Evolutionary conservation across 257 asterid genomes (phyloP).

Genomic region (Capsicum baccatum): DNA sequence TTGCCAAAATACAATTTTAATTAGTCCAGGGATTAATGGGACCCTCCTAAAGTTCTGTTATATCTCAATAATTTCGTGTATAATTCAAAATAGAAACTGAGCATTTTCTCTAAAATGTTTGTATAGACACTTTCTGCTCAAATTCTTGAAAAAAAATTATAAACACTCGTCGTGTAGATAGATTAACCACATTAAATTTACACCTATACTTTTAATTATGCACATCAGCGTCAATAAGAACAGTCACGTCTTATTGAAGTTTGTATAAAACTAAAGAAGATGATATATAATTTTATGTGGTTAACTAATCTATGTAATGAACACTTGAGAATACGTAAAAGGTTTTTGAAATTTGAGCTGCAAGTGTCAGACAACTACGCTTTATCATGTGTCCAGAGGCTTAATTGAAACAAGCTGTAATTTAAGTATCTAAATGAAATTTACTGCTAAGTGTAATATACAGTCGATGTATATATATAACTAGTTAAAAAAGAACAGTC

Average conservation of each 20-base stretch:
- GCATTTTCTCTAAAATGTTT: neutral
- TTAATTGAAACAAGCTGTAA: accelerated
- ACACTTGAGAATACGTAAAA: neutral
- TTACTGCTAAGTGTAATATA: too few relatives aligned
- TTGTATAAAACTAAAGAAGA: neutral
- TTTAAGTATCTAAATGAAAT: neutral
- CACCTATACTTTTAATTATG: neutral
- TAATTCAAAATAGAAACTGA: too few relatives aligned
- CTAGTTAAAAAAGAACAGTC: too few relatives aligned
- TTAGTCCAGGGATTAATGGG: too few relatives aligned
- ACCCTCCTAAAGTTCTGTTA: too few relatives aligned
- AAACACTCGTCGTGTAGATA: neutral
- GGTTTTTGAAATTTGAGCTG: neutral
- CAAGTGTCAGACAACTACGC: neutral
- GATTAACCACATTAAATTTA: neutral
- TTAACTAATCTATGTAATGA: neutral
- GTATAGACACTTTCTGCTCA: neutral
- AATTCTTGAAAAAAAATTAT: neutral
- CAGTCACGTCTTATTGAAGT: neutral
- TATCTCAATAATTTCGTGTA: too few relatives aligned
- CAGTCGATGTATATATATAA: too few relatives aligned
- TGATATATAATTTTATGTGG: neutral
- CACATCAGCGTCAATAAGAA: neutral
- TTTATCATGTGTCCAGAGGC: accelerated
- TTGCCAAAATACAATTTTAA: too few relatives aligned